A percentile compares a stretch with the other conserved stretches of the same genome.
Conservation (phyloP, 2,329 filamentous ascomycete genomes). For the Claviceps fusiformis region DNA sequence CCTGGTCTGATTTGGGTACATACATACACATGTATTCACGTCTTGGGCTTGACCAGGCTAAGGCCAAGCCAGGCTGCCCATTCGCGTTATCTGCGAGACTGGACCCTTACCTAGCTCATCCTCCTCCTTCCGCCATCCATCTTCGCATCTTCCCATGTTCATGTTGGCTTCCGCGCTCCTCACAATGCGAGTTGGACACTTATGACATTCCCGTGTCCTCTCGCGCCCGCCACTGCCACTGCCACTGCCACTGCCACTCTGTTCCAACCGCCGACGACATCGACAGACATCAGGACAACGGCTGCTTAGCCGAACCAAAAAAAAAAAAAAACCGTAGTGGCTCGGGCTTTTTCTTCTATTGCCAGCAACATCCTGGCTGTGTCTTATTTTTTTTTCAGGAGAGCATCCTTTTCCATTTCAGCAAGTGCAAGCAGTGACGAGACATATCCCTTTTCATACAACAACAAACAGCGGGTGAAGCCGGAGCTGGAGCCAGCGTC, state of each 20-base stretch:
- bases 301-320: not conserved
- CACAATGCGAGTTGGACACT: not conserved
- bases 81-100: not conserved
- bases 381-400: not conserved
- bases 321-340: too few relatives aligned
- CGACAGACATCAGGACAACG: not conserved
- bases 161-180: not conserved
- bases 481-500: not conserved
- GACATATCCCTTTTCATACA: not conserved
- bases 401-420: not conserved
- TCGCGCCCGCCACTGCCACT: too few relatives aligned
- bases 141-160: not conserved
- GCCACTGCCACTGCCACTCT: not conserved
- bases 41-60: not conserved
- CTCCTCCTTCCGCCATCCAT: not conserved
- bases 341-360: not conserved
- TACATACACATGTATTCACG: not conserved
- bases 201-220: not conserved
- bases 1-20: not conserved
- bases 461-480: not conserved
- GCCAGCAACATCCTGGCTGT: not conserved
- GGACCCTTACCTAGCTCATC: not conserved
- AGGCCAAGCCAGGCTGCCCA: not conserved
- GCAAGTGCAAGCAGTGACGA: not conserved
- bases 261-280: not conserved